Evolutionary conservation across 2,329 filamentous ascomycete species (phyloP).

Genomic region (Chaetothyriales sp.): DNA sequence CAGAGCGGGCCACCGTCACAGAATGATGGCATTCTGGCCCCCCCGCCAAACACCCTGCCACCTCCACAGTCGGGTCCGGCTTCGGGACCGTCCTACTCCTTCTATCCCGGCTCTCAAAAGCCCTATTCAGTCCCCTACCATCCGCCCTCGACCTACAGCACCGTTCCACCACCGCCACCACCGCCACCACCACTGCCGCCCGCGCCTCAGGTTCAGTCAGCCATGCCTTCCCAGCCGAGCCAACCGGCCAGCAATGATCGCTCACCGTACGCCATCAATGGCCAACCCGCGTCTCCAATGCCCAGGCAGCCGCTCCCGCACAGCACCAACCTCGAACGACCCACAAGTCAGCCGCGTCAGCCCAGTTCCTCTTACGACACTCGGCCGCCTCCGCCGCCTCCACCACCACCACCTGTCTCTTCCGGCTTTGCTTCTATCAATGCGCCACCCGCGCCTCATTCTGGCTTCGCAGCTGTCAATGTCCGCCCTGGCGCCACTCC

Average conservation of each 20-base stretch:
- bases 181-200: constrained; percentile 2
- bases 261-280: constrained; percentile 4
- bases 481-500: constrained; percentile 8
- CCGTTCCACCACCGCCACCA: constrained; percentile 3
- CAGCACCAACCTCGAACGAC: background rate
- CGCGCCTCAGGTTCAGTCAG: background rate
- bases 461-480: constrained; percentile 17
- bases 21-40: constrained; percentile 5
- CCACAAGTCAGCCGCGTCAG: constrained; percentile 5
- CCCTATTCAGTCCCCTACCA: constrained; percentile 9
- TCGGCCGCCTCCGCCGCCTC: constrained; percentile 1
- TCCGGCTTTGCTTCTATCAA: constrained; percentile 18
- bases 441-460: constrained; percentile 8
- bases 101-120: constrained; percentile 7
- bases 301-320: constrained; percentile 2
- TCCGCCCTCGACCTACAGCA: constrained; percentile 7
- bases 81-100: constrained; percentile 8
- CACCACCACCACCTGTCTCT: constrained; percentile 10
- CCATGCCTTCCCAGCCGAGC: background rate
- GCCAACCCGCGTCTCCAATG: constrained; percentile 8
- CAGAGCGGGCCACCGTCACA: constrained; percentile 17
- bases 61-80: background rate
- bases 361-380: constrained; percentile 15
- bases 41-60: constrained; percentile 3
- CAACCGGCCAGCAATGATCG: constrained; percentile 3